phyloP scores from a whole-genome alignment of 192 early-diverging fungal species.

The Coemansia sp. region DNA sequence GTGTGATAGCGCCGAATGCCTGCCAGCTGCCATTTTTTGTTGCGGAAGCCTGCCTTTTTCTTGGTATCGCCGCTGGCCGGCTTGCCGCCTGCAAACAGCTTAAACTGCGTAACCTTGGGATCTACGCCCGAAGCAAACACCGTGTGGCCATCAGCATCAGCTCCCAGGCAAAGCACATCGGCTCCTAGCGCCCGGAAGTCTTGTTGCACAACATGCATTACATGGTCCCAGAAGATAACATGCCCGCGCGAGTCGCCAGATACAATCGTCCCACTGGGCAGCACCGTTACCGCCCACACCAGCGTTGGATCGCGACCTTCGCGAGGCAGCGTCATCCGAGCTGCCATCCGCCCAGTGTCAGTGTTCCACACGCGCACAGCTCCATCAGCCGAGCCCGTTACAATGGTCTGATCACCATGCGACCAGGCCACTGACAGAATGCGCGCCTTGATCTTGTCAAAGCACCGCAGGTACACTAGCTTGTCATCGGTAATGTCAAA shows the following conservation, averaged over 20 bases:
- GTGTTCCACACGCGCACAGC: conserved; percentile 72
- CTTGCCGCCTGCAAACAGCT: conserved; percentile 40
- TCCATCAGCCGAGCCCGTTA: conserved; percentile 82
- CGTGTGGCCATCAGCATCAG: conserved; percentile 59
- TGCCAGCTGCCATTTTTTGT: conserved; percentile 72
- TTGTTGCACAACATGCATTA: conserved; percentile 66
- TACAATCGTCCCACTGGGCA: conserved; percentile 75
- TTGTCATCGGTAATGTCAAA: conserved; percentile 78
- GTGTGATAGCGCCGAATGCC: conserved; percentile 88
- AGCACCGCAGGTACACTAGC: conserved; percentile 65
- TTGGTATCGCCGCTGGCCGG: conserved; percentile 12
- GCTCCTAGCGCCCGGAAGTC: conserved; percentile 76
- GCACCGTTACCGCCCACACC: conserved; percentile 78
- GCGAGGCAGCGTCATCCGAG: conserved; percentile 77
- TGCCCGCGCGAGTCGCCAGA: conserved; percentile 89
- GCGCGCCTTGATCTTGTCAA: conserved; percentile 64
- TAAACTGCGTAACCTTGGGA: conserved; percentile 76
- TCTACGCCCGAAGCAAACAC: conserved; percentile 92
- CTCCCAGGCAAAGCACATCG: conserved; percentile 84
- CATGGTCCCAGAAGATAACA: conserved; percentile 85
- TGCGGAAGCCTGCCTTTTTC: conserved; percentile 4
- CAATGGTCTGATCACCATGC: conserved; percentile 64
- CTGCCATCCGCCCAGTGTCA: conserved; percentile 51
- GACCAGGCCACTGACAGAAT: conserved; percentile 89
- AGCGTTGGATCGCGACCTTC: conserved; percentile 73